A percentile compares a stretch with the other conserved stretches of the same genome.
Evolutionary conservation across 78 protist species (phyloP).

Genomic region (Dictyostelium citrinum): DNA sequence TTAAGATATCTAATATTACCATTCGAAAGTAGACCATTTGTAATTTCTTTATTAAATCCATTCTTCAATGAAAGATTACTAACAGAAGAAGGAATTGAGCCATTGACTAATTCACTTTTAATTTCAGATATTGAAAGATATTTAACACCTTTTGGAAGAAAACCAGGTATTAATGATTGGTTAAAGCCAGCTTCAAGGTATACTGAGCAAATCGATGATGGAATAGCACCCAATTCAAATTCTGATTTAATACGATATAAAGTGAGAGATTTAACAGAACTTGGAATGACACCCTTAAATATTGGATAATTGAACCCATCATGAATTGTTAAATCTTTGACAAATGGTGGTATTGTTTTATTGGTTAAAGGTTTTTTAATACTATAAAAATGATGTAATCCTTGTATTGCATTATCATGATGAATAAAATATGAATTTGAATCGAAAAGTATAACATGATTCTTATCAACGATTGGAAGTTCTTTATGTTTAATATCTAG

Average conservation of each 20-base stretch:
- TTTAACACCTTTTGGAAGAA: not conserved
- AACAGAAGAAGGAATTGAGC: not conserved
- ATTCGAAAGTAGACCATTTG: not conserved
- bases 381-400: too few species aligned
- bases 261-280: not conserved
- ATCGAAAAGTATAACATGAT: not conserved
- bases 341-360: not conserved
- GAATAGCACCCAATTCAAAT: not conserved
- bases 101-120: not conserved
- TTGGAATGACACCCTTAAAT: not conserved
- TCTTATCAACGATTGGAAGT: not conserved
- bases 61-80: not conserved
- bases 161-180: not conserved
- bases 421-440: not conserved
- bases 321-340: not conserved
- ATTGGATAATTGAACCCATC: not conserved
- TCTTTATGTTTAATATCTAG: not conserved
- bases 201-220: not conserved
- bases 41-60: not conserved
- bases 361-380: not conserved
- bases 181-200: not conserved
- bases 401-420: not conserved
- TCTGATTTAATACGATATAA: not conserved
- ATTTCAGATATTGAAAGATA: not conserved
- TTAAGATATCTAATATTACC: not conserved